These are phyloP conservation scores for Lachancea sp. DNA, from an alignment of 805 yeast species.

Conservation along the genomic window DNA sequence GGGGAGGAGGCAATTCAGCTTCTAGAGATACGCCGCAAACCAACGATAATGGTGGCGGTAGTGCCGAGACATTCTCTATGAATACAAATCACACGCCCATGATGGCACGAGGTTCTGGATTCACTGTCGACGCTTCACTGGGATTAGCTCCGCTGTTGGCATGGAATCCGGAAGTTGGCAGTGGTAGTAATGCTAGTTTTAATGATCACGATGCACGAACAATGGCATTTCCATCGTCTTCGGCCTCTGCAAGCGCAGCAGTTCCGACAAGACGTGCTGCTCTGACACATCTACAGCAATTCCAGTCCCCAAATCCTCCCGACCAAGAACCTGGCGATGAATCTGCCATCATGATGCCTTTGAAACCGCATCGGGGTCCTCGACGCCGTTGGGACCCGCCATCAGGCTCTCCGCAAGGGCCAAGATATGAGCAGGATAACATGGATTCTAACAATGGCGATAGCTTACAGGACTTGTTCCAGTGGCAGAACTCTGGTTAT, in stretches of 20 bases:
- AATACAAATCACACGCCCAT: neutral
- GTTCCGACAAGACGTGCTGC: neutral
- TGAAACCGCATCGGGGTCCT: slow-evolving; percentile 10
- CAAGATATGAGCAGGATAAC: neutral
- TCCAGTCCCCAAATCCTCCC: neutral
- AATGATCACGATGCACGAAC: neutral
- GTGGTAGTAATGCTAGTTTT: no score
- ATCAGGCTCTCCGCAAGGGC: neutral
- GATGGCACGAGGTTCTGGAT: slow-evolving; percentile 39
- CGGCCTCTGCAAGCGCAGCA: neutral
- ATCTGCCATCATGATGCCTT: slow-evolving; percentile 5
- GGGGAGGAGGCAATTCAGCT: neutral
- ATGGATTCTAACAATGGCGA: slow-evolving; percentile 3
- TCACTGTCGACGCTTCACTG: slow-evolving; percentile 76
- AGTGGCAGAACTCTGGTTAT: slow-evolving; percentile 20
- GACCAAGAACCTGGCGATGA: slow-evolving; percentile 4
- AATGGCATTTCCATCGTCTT: neutral
- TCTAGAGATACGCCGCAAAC: neutral
- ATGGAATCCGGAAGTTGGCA: slow-evolving; percentile 27
- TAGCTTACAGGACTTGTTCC: slow-evolving; percentile 14
- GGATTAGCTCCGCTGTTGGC: slow-evolving; percentile 68
- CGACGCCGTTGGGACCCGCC: slow-evolving; percentile 12
- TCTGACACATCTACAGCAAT: neutral
- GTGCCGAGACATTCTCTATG: neutral
- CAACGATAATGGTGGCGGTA: neutral